These are phyloP conservation scores for Bipolaris sorokiniana DNA, from an alignment of 2,329 filamentous ascomycete genomes.

Conservation along the genomic window DNA sequence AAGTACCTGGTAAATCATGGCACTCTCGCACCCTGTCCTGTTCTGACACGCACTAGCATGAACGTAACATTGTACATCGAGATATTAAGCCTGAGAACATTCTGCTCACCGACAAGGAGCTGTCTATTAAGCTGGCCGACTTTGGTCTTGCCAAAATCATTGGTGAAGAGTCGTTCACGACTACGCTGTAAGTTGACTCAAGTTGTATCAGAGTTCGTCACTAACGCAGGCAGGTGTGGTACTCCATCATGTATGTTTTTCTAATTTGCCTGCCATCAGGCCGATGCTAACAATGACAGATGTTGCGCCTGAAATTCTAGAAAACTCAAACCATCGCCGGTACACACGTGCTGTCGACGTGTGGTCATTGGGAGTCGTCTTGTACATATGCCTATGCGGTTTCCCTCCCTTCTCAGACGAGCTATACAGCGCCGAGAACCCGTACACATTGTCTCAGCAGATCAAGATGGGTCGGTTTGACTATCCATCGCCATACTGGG, in stretches of 20 bases:
- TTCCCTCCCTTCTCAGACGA: constrained; percentile 98
- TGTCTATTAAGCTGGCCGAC: constrained; percentile 90
- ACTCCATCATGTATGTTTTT: constrained; percentile 76
- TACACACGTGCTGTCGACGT: constrained; percentile 96
- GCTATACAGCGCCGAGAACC: constrained; percentile 78
- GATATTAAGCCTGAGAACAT: constrained; percentile 99
- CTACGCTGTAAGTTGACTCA: constrained; percentile 69
- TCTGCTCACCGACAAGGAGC: constrained; percentile 79
- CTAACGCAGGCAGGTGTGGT: constrained; percentile 65
- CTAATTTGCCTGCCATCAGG: background rate
- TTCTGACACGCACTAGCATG: constrained; percentile 69
- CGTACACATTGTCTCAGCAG: constrained; percentile 85
- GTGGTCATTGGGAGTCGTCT: constrained; percentile 95
- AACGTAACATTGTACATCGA: constrained; percentile 94
- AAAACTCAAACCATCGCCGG: constrained; percentile 78
- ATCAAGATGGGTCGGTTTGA: constrained; percentile 89
- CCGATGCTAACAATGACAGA: constrained; percentile 55
- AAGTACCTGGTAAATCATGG: constrained; percentile 81
- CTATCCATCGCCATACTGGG: constrained; percentile 97
- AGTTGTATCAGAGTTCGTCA: background rate
- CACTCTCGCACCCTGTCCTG: background rate
- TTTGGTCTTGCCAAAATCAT: constrained; percentile 99
- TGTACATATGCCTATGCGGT: constrained; percentile 96
- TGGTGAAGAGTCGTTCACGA: constrained; percentile 97
- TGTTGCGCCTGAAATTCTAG: constrained; percentile 92